Evolutionary conservation across 163 green algal species (phyloP).

Genomic region (Coccomyxa subellipsoidea): DNA sequence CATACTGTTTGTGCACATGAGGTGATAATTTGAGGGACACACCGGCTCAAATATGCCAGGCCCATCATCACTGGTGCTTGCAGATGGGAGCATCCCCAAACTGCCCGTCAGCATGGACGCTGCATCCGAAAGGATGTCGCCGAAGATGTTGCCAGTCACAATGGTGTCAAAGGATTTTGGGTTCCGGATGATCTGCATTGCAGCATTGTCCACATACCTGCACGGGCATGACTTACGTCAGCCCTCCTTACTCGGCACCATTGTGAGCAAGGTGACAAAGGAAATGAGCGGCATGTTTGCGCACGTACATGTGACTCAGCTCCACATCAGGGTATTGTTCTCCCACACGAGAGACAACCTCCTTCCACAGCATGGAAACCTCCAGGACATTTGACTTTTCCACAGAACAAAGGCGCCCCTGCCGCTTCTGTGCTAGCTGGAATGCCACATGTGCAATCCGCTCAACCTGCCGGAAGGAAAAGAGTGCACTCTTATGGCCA

Average conservation of each 20-base stretch:
- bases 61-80: slow-evolving; percentile 80
- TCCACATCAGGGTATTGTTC: slow-evolving; percentile 94
- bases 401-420: slow-evolving; percentile 80
- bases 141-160: slow-evolving; percentile 99
- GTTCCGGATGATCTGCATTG: slow-evolving; percentile 89
- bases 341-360: slow-evolving; percentile 82
- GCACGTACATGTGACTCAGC: slow-evolving; percentile 94
- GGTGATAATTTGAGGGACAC: slow-evolving; percentile 2
- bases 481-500: not conserved
- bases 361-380: slow-evolving; percentile 61
- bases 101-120: slow-evolving; percentile 95
- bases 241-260: too few relatives aligned
- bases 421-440: slow-evolving; percentile 81
- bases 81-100: slow-evolving; percentile 96
- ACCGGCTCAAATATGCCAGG: slow-evolving; percentile 97
- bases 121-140: slow-evolving; percentile 98
- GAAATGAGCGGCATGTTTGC: not conserved
- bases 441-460: slow-evolving; percentile 94
- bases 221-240: too few relatives aligned
- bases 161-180: slow-evolving; percentile 94
- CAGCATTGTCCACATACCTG: slow-evolving; percentile 58
- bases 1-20: too few relatives aligned
- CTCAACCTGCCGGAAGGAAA: slow-evolving; percentile 65
- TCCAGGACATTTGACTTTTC: slow-evolving; percentile 99
- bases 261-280: too few relatives aligned